These are phyloP conservation scores for Vigna nakashimae DNA, from an alignment of 306 rosid species.

Conservation along the genomic window DNA sequence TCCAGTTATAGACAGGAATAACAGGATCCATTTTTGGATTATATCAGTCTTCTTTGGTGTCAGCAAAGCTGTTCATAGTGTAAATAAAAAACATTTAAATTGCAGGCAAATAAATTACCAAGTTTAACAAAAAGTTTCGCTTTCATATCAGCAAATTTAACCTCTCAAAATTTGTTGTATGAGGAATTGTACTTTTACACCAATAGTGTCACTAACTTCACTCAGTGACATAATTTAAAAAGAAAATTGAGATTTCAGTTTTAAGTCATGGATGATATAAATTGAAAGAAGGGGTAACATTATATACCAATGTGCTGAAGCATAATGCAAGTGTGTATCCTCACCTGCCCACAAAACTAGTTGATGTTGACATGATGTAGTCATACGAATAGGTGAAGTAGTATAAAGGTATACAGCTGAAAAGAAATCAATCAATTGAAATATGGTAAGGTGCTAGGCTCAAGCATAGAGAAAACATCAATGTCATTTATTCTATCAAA, in stretches of 20 bases:
- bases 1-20: slow-evolving; percentile 57
- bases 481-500: slow-evolving; percentile 23
- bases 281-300: background rate
- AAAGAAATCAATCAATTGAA: slow-evolving; percentile 74
- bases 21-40: slow-evolving; percentile 90
- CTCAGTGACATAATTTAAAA: background rate
- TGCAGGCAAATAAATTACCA: slow-evolving; percentile 28
- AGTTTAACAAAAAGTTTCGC: background rate
- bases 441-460: slow-evolving; percentile 54
- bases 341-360: slow-evolving; percentile 98
- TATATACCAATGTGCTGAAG: background rate
- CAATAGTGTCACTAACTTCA: background rate
- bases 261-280: background rate
- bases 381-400: slow-evolving; percentile 93
- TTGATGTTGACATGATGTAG: slow-evolving; percentile 85
- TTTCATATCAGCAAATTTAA: background rate
- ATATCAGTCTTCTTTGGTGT: slow-evolving; percentile 92
- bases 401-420: slow-evolving; percentile 98
- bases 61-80: slow-evolving; percentile 81
- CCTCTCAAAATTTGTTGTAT: background rate
- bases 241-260: background rate
- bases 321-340: slow-evolving; percentile 14
- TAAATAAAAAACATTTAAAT: slow-evolving; percentile 20
- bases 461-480: slow-evolving; percentile 7
- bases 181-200: background rate